phyloP scores from a whole-genome alignment of 2,329 filamentous ascomycete species.

The Balansia obtecta region DNA sequence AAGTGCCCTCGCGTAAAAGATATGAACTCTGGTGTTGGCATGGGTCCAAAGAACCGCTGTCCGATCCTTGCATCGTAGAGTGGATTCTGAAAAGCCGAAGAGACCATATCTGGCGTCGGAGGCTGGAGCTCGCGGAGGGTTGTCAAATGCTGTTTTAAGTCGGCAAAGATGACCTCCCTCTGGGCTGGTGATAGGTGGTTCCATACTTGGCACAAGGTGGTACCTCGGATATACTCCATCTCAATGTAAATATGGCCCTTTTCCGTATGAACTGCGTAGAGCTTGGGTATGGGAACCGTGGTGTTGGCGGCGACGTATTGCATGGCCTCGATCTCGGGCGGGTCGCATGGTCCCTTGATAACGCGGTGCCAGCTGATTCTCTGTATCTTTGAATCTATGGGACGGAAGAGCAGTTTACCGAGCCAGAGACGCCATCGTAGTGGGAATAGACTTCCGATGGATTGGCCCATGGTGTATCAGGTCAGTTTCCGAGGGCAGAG shows the following conservation, averaged over 20 bases:
- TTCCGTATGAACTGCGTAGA: conserved; percentile 14
- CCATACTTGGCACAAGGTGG: conserved; percentile 11
- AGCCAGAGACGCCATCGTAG: conserved; percentile 15
- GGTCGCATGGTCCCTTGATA: conserved; percentile 18
- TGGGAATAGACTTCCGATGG: conserved; percentile 13
- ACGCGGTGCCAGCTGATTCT: conserved; percentile 18
- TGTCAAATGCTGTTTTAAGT: conserved; percentile 13
- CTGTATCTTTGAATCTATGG: conserved; percentile 6
- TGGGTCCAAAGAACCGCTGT: conserved; percentile 14
- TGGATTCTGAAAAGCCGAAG: conserved; percentile 14
- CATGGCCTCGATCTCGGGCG: conserved; percentile 18
- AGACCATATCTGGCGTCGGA: conserved; percentile 11
- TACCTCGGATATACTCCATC: conserved; percentile 15
- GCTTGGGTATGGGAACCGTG: conserved; percentile 15
- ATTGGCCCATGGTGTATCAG: conserved; percentile 12
- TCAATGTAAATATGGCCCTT: conserved; percentile 14
- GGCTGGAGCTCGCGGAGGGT: conserved; percentile 14
- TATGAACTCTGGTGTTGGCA: conserved; percentile 15
- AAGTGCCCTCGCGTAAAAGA: conserved; percentile 12
- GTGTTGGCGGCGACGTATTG: conserved; percentile 17
- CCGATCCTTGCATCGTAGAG: conserved; percentile 15
- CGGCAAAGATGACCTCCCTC: conserved; percentile 10
- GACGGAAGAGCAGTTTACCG: conserved; percentile 13
- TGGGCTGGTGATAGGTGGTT: conserved; percentile 11
- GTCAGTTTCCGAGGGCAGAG: too few species aligned